Base-by-base conservation (phyloP, 73 alveolate species). In the Tetrahymena thermophila region DNA sequence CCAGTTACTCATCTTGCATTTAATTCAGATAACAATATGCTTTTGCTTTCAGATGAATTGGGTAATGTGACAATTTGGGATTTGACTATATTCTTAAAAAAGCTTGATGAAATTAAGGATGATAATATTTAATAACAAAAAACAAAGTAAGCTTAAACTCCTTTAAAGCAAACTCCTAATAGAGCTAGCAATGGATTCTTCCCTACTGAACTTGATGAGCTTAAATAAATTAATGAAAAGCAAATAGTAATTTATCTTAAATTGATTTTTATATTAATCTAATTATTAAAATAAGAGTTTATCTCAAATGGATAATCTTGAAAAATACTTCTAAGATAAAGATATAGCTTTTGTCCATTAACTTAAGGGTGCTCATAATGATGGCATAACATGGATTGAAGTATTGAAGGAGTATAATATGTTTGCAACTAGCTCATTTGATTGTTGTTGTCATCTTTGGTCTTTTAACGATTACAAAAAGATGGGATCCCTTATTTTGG, bases 41-140 rank as follows among this genome's bases (percentile, higher is more conserved):
- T 97, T 93, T 96, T 97, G 56, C 97, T 99, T 58, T 99, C 99
- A 7, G 99, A 99, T 98, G 99, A 99, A 95, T 98, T 98, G 96
- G 99, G 99, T n/a, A 97, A 97, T 95, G 97, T 99, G 85, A 98
- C 98, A 84, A 98, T 98, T 21, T 99, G 99, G 98, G 99, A 99
- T 94, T 93, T 98, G 21, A 58, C 97, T 17, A 95, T 84, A 50
- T 96, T 98, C 56, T 95, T 99, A 38, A 96, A 89, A 58, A 98
- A 98, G 94, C 97, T 98, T 17, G 98, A 97, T 58, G 97, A 96
- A 85, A 97, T 97, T 96, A 85, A 96, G 93, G 96, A 96, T 0
- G 97, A 98, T 56, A 93, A 93, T 38, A 97, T 97, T 93, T 89
- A 71, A 8, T 25, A 71, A 71, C 8, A n/a, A 71, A 95, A 42